Evolutionary conservation across 2,329 filamentous ascomycete genomes (phyloP).

Genomic region (Fusarium musae): DNA sequence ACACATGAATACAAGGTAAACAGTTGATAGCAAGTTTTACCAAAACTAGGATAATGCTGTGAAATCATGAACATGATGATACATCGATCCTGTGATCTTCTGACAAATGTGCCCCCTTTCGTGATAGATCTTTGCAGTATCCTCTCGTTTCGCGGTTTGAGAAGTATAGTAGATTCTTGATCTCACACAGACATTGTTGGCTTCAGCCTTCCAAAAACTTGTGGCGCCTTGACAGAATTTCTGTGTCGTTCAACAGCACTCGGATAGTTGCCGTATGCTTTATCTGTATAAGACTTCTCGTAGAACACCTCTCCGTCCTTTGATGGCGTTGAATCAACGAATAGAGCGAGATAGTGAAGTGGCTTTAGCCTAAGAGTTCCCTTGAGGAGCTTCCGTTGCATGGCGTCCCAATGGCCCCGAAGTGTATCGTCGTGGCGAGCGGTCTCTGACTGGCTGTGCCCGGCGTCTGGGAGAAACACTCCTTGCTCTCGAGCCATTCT

Average conservation of each 20-base stretch:
- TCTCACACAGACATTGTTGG: background rate
- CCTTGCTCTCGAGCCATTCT: background rate
- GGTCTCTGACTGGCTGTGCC: background rate
- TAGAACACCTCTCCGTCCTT: background rate
- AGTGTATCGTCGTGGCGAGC: background rate
- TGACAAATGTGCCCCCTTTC: background rate
- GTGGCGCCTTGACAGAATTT: background rate
- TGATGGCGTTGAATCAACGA: background rate
- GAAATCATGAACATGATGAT: background rate
- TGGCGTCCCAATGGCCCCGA: background rate
- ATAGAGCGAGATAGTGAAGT: background rate
- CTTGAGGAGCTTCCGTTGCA: background rate
- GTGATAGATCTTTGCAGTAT: background rate
- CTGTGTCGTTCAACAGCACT: background rate
- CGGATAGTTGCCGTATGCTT: background rate
- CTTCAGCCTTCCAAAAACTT: slow-evolving; percentile 13
- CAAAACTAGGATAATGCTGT: slow-evolving; percentile 2
- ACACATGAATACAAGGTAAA: background rate
- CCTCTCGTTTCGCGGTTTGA: background rate
- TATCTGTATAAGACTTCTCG: no score
- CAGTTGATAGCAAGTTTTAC: slow-evolving; percentile 15
- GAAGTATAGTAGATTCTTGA: background rate
- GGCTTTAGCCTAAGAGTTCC: background rate
- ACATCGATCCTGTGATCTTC: background rate
- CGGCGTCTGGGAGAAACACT: slow-evolving; percentile 15